These are phyloP conservation scores for Paecilomyces variotii DNA, from an alignment of 2,329 filamentous ascomycete genomes.

Conservation along the genomic window DNA sequence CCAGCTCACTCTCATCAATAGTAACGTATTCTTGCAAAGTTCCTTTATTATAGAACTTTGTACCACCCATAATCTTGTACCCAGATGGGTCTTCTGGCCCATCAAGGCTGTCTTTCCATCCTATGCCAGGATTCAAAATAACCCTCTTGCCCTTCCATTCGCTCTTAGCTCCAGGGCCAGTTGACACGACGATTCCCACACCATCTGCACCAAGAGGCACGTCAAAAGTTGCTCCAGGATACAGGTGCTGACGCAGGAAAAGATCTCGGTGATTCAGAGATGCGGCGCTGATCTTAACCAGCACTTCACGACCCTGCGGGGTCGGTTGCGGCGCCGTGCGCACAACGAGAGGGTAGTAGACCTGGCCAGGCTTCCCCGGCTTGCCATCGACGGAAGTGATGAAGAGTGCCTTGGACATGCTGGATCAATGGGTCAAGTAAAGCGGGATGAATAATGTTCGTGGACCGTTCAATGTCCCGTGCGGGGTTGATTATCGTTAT, in stretches of 20 bases:
- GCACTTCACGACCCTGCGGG: slow-evolving; percentile 59
- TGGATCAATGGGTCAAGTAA: slow-evolving; percentile 3
- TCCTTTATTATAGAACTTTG: slow-evolving; percentile 56
- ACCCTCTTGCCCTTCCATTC: slow-evolving; percentile 60
- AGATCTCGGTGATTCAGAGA: slow-evolving; percentile 93
- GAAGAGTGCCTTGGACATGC: slow-evolving; percentile 40
- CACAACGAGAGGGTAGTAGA: slow-evolving; percentile 55
- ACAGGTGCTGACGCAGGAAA: slow-evolving; percentile 87
- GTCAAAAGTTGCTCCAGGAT: slow-evolving; percentile 74
- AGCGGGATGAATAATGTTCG: neutral
- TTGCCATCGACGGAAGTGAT: slow-evolving; percentile 52
- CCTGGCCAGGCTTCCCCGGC: slow-evolving; percentile 66
- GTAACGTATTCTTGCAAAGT: slow-evolving; percentile 67
- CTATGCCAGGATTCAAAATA: slow-evolving; percentile 66
- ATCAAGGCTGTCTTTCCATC: slow-evolving; percentile 64
- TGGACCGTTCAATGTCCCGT: neutral
- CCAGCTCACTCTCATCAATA: slow-evolving; percentile 64
- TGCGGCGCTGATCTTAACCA: slow-evolving; percentile 68
- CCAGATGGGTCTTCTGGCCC: slow-evolving; percentile 60
- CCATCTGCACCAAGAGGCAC: slow-evolving; percentile 77
- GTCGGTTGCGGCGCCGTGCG: slow-evolving; percentile 55
- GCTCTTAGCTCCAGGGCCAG: slow-evolving; percentile 47
- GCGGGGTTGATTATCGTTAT: neutral
- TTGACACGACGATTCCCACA: slow-evolving; percentile 61
- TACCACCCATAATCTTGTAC: slow-evolving; percentile 44